phyloP scores from a whole-genome alignment of 2,329 filamentous ascomycete genomes.

The Aureobasidium sp. region DNA sequence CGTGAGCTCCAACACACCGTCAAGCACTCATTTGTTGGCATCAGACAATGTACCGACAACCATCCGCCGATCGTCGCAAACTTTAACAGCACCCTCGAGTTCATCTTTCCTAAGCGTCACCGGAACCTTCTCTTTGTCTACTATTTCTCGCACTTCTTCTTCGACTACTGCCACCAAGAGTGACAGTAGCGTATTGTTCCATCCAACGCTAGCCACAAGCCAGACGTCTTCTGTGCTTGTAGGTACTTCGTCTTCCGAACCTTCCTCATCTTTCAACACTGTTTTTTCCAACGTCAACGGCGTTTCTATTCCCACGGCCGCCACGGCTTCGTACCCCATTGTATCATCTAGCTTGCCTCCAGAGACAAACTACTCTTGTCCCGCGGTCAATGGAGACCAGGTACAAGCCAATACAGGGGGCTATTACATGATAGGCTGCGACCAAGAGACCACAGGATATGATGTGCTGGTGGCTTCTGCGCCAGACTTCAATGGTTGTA shows the following conservation, averaged over 20 bases:
- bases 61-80: not conserved
- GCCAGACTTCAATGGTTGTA: constrained; percentile 19
- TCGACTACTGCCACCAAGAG: not conserved
- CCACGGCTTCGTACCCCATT: not conserved
- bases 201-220: not conserved
- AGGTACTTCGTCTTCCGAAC: not conserved
- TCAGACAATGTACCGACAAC: not conserved
- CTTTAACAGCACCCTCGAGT: not conserved
- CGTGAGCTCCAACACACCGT: not conserved
- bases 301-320: not conserved
- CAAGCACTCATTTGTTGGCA: not conserved
- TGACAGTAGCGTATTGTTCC: not conserved
- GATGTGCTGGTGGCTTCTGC: not conserved
- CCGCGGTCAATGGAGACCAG: not conserved
- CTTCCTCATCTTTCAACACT: not conserved
- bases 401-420: not conserved
- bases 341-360: not conserved
- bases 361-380: constrained; percentile 3
- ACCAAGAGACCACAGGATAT: constrained; percentile 3
- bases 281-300: not conserved
- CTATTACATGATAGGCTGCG: constrained; percentile 6
- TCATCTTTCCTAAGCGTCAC: not conserved
- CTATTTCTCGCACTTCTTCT: not conserved
- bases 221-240: not conserved
- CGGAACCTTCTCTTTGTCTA: not conserved